Evolutionary conservation across 305 asterid species (phyloP), one percentile per base, ranked within the genome.

Genomic region (Ruellia speciosa): DNA sequence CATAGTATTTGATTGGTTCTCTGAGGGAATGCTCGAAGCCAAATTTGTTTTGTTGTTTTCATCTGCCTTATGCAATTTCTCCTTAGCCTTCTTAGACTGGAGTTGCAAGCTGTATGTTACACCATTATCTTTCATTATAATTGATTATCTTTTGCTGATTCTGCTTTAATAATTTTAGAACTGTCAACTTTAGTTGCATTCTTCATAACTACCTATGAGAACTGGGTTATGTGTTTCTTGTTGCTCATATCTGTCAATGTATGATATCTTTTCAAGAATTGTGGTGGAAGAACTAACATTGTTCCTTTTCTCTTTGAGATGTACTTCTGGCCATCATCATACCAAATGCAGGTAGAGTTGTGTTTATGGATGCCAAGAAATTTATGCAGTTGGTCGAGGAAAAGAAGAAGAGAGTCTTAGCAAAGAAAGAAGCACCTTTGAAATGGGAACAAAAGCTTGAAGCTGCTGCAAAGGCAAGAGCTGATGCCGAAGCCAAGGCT

Each of bases 261-360:
- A n/a, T 12, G 16, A 45, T 16, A 5, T 24, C 5, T 6, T 39
- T 39, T 19, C 18, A 12, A 63, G 8, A 7, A 58, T 31, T 43
- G 59, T 75, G 63, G 46, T 41, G 63, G 84, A 72, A 71, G 76
- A 92, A 71, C 96, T 92, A 86, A 92, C 99, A 86, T 65, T 84
- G 80, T 88, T 77, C 97, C 66, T 86, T 88, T 88, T 88, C 97
- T 81, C 79, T 86, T 92, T 86, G 99, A 92, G 99, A 92, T 88
- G 98, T 70, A 79, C 87, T 77, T 84, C 76, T 68, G 87, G 94
- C 78, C 94, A 72, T 92, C 99, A 78, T 88, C 99, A 88, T 84
- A 82, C 97, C 96, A 82, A 81, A 93, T 93, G 99, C 99, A 93
- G 99, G 60, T 66, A 66, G 79, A 75, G 72, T 86, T 84, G 84